These are phyloP conservation scores for Glomus cerebriforme DNA, from an alignment of 192 early-diverging fungal species.

Conservation along the genomic window DNA sequence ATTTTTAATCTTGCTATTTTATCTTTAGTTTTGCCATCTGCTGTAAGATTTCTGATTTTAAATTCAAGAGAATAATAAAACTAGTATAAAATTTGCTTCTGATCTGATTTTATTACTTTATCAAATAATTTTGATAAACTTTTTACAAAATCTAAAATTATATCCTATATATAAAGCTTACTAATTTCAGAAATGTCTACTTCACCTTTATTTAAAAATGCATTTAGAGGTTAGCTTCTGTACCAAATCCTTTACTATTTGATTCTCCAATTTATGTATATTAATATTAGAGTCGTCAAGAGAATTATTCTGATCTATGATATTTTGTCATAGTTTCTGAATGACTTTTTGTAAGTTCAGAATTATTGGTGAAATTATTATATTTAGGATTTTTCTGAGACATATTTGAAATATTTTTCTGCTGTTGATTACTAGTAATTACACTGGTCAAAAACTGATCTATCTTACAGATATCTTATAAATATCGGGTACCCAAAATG, in stretches of 20 bases:
- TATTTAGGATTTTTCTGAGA: not conserved
- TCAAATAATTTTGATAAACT: too few species aligned
- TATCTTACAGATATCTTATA: too few species aligned
- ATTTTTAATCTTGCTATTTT: too few species aligned
- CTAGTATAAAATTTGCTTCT: too few species aligned
- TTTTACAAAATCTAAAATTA: too few species aligned
- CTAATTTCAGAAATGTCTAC: conserved; percentile 1
- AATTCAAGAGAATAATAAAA: too few species aligned
- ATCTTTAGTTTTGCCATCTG: too few species aligned
- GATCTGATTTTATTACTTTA: too few species aligned
- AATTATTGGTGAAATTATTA: not conserved
- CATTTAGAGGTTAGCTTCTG: conserved; percentile 6
- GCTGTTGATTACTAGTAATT: not conserved
- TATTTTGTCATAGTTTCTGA: conserved; percentile 25
- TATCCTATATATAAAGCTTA: not conserved
- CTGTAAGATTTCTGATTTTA: too few species aligned
- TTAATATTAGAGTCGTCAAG: not conserved
- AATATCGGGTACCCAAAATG: too few species aligned
- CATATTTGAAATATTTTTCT: not conserved
- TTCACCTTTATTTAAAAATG: too few species aligned
- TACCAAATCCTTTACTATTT: conserved; percentile 16
- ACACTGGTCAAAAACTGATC: too few species aligned
- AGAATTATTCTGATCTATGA: conserved; percentile 9
- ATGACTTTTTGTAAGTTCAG: not conserved
- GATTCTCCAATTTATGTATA: conserved; percentile 21